These are phyloP conservation scores for Nakazawaea ernobii DNA, from an alignment of 805 yeast genomes.

Conservation along the genomic window DNA sequence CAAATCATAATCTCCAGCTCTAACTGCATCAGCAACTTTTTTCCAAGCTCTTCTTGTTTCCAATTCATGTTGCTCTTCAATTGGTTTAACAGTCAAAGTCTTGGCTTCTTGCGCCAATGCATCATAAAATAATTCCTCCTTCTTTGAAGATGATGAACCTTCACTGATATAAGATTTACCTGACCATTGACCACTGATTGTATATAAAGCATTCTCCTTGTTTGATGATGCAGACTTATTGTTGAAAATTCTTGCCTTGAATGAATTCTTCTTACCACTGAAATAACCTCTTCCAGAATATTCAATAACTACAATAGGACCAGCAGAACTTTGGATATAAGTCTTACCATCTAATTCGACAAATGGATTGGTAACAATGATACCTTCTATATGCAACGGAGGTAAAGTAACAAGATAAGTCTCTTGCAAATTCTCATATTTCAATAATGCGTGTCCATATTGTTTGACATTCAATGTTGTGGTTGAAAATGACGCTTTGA, in stretches of 20 bases:
- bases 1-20: constrained; percentile 63
- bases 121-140: constrained; percentile 56
- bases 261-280: constrained; percentile 88
- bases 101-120: constrained; percentile 46
- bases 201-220: constrained; percentile 63
- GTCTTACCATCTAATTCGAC: constrained; percentile 90
- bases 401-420: constrained; percentile 82
- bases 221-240: constrained; percentile 41
- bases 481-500: constrained; percentile 76
- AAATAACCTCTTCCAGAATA: constrained; percentile 93
- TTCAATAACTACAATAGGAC: constrained; percentile 67
- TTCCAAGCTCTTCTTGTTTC: constrained; percentile 90
- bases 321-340: constrained; percentile 77
- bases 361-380: constrained; percentile 84
- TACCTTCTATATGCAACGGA: constrained; percentile 91
- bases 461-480: constrained; percentile 82
- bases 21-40: constrained; percentile 84
- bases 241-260: constrained; percentile 76
- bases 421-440: constrained; percentile 57
- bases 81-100: constrained; percentile 68
- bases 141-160: constrained; percentile 42
- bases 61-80: constrained; percentile 70
- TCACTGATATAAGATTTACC: constrained; percentile 59
- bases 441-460: constrained; percentile 81
- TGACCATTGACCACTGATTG: constrained; percentile 92